phyloP scores from a whole-genome alignment of 2,329 filamentous ascomycete genomes.

The Chrysoporthe austroafricana region DNA sequence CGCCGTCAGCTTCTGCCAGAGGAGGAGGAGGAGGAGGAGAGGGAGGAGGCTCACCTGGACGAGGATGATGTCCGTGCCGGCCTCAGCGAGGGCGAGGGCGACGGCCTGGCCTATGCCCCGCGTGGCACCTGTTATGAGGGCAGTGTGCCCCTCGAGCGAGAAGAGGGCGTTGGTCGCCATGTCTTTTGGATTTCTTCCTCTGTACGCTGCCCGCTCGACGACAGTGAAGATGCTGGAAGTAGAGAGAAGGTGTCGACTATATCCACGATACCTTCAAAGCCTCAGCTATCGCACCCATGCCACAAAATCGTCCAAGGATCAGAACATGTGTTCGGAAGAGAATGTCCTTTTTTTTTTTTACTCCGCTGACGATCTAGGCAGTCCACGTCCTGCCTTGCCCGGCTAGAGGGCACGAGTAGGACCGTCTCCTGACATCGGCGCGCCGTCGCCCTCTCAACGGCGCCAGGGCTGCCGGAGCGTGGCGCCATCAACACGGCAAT shows the following conservation, averaged over 20 bases:
- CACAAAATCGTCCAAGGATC: neutral
- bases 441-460: neutral
- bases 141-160: conserved; percentile 60
- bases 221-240: neutral
- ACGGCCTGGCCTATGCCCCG: conserved; percentile 62
- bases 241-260: neutral
- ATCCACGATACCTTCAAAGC: neutral
- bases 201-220: no score
- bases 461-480: neutral
- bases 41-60: conserved; percentile 48
- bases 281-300: neutral
- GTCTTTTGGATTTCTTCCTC: neutral
- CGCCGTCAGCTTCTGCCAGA: neutral
- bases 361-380: neutral
- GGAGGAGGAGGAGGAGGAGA: neutral
- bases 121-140: conserved; percentile 60
- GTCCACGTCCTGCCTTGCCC: neutral
- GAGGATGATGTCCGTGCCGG: conserved; percentile 60
- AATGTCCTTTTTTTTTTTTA: neutral
- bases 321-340: neutral
- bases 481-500: conserved; percentile 11
- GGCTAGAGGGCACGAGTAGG: neutral
- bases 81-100: conserved; percentile 61
- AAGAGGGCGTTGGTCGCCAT: conserved; percentile 44
- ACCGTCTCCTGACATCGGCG: no score